Evolutionary conservation across 352 stramenopile genomes (phyloP).

Genomic region (Phytopythium sindhum): DNA sequence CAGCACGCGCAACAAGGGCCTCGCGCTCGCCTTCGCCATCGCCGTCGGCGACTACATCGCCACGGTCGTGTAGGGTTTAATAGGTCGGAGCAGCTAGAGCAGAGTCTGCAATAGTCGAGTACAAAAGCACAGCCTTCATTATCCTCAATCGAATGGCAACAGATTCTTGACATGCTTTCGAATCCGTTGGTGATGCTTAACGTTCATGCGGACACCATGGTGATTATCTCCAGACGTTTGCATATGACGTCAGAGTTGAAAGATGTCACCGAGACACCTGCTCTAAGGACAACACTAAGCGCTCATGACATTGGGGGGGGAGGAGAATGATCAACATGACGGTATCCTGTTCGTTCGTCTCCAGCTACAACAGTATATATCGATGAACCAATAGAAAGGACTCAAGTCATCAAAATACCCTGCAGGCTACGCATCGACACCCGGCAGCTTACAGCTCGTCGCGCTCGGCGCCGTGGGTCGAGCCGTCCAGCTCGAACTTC

Average conservation of each 20-base stretch:
- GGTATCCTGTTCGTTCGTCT: neutral
- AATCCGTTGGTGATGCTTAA: too few relatives aligned
- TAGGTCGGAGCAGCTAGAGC: neutral
- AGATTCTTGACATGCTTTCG: neutral
- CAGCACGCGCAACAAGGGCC: conserved; percentile 49
- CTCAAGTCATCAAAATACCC: conserved; percentile 3
- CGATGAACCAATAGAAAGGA: neutral
- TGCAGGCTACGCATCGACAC: neutral
- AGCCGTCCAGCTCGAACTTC: conserved; percentile 66
- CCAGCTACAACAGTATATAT: neutral
- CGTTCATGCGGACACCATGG: too few relatives aligned
- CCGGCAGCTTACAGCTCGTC: conserved; percentile 3
- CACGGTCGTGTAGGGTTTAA: conserved; percentile 21
- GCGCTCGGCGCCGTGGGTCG: neutral
- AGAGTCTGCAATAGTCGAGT: neutral
- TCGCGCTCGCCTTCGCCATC: conserved; percentile 43
- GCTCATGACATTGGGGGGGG: too few relatives aligned
- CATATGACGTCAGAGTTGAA: too few relatives aligned
- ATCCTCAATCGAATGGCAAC: neutral
- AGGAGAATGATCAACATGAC: neutral
- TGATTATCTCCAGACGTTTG: too few relatives aligned
- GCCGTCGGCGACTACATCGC: conserved; percentile 56
- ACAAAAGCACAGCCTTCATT: neutral
- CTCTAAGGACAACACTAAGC: too few relatives aligned
- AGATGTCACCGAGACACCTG: too few relatives aligned